A percentile compares a stretch with the other conserved stretches of the same genome.
Conservation (phyloP, 2,329 filamentous ascomycete genomes). For the Tolypocladium tundrense region DNA sequence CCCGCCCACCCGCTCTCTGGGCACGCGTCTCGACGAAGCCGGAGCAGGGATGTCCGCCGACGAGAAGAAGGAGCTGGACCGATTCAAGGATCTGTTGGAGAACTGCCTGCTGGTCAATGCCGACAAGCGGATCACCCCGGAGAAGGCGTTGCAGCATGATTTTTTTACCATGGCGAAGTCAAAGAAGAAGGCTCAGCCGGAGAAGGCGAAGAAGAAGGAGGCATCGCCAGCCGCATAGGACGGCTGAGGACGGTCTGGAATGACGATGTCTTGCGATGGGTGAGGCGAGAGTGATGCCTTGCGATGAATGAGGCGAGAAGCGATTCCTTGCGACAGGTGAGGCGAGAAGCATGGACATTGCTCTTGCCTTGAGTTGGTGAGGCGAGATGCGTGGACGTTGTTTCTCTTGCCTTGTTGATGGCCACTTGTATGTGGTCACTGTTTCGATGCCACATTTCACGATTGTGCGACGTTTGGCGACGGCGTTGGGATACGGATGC, state of each 20-base stretch:
- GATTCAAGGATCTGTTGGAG: constrained; percentile 81
- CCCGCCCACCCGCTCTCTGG: constrained; percentile 73
- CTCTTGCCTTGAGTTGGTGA: not conserved
- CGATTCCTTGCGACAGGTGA: no score
- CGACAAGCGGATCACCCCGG: constrained; percentile 80
- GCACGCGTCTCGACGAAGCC: constrained; percentile 65
- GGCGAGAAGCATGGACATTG: not conserved
- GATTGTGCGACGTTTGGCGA: not conserved
- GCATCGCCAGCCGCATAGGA: not conserved
- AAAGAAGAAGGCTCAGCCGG: not conserved
- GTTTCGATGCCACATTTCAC: not conserved
- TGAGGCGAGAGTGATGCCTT: not conserved
- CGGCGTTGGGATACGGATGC: not conserved
- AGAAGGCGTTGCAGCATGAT: constrained; percentile 78
- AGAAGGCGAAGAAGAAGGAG: not conserved
- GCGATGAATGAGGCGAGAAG: not conserved
- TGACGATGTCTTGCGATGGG: no score
- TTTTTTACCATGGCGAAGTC: constrained; percentile 52
- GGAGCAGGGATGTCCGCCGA: constrained; percentile 63
- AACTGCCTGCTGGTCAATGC: constrained; percentile 83
- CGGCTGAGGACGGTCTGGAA: not conserved
- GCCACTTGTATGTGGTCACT: not conserved
- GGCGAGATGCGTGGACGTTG: not conserved
- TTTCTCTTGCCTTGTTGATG: not conserved
- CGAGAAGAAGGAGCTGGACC: constrained; percentile 67